A percentile compares a stretch with the other conserved stretches of the same genome.
Evolutionary conservation across 305 asterid genomes (phyloP).

Genomic region (Plantago rigida): DNA sequence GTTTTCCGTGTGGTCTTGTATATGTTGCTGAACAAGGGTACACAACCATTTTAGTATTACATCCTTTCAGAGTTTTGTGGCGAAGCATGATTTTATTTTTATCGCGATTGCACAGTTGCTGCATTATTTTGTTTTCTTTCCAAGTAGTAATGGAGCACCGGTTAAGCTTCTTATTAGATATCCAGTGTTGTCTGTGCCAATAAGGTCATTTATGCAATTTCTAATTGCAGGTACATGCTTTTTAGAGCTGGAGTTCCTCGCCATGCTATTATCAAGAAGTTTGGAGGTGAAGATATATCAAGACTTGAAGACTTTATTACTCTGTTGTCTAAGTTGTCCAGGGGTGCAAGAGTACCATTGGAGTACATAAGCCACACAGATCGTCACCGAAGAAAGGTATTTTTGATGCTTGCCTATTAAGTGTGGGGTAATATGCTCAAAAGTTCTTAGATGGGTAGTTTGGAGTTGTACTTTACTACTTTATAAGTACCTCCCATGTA

Average conservation of each 20-base stretch:
- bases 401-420: conserved; percentile 19
- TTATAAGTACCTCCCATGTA: background rate
- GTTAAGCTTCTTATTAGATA: background rate
- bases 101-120: background rate
- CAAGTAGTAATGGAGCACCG: background rate
- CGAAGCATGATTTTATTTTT: conserved; percentile 11
- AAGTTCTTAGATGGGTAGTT: conserved; percentile 1
- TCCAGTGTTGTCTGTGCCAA: conserved; percentile 10
- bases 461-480: background rate
- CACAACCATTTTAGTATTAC: conserved; percentile 23
- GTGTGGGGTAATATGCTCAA: conserved; percentile 19
- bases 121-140: background rate
- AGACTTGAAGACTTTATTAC: conserved; percentile 69
- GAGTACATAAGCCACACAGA: conserved; percentile 77
- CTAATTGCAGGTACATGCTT: conserved; percentile 67
- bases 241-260: conserved; percentile 95
- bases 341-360: conserved; percentile 92
- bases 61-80: conserved; percentile 6
- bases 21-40: conserved; percentile 98
- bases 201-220: conserved; percentile 20
- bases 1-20: conserved; percentile 90
- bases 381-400: conserved; percentile 96
- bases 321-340: conserved; percentile 71
- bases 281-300: conserved; percentile 86
- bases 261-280: conserved; percentile 90